Base-by-base conservation (phyloP, 768 basidiomycete species). In the Boletus edulis region DNA sequence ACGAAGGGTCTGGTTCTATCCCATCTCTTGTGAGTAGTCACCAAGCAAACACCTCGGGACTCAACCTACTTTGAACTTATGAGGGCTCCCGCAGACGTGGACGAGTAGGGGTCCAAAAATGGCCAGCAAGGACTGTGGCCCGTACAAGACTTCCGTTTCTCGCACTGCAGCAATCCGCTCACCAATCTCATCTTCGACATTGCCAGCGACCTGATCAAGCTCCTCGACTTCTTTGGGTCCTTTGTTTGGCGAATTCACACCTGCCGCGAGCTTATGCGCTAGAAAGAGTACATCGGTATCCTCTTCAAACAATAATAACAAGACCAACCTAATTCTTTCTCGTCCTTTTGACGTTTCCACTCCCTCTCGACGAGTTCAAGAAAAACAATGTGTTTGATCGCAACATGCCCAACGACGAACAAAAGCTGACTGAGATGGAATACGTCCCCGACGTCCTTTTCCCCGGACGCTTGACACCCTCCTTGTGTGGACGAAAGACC, bases 121-220 rank as follows among this genome's bases (percentile, higher is more conserved):
- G 2, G 89, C 85, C 49, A 99, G 71, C 45, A 99, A 72, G 3
- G 94, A 94, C 4, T 87, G 75, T 1, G 84, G 75, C 2, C 94
- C 92, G 60, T 91, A 94, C 14, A 98, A 75, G 45, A 98, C 75
- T 71, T 98, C 95, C 4, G 78, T 80, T 75, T 99, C 97, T 31
- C 94, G 78, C 51, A 97, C 82, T 2, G 75, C 81, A 2, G 88
- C 85, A 38, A 99, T 89, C 10, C 88, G 81, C 54, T 99, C 97
- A 14, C 94, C 97, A 61, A 98, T 96, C 64, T 99, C 97, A 66
- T 99, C 97, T 69, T 99, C 97, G 5, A 94, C 94, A 65, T 95
- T 96, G 7, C 97, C 97, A 9, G 90, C 94, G 11, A 98, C 96
- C 63, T 96, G 94, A 60, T 99, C 97, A 0, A 98, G 84, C 67